Base-by-base conservation (phyloP, 192 early-diverging fungal genomes). In the Powellomyces hirtus region DNA sequence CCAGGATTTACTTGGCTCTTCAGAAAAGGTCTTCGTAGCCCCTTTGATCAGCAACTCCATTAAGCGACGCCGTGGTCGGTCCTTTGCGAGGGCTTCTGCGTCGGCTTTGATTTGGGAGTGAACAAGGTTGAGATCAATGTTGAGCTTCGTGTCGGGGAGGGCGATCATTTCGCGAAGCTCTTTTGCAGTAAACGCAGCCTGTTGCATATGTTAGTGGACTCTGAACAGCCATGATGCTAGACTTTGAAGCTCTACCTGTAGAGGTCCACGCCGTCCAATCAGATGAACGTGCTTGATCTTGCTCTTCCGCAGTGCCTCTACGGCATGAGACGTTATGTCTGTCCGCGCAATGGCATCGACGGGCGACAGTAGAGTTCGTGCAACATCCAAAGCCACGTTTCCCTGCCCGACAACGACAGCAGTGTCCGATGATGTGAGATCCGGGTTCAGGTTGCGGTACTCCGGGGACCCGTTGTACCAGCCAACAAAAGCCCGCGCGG, bases 391-490 rank as follows among this genome's bases (percentile, higher is more conserved):
- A 0, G 94, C 94, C 0, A 98, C 95, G 65, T 98, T 98, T 0
- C 97, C 97, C 29, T 95, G 92, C 1, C 95, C 97, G 37, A 98
- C 79, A 1, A 97, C 79, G 0, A 94, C 87, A 0, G 90, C 90
- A 0, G 86, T 91, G 51, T 97, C 94, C 0, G 81, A 82, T 5
- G 64, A 22, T 16, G 38, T 62, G 31, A 95, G 74, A 71, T 93
- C 90, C 4, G 83, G 62, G 4, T 79, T 31, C 42, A 93, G 64
- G 38, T 85, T 64, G 51, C 82, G 81, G 35, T 86, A 83, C 14
- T 83, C 84, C 0, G 92, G 92, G 20, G 88, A 63, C 0, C 97
- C 97, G 73, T 98, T 98, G 68, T 97, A 96, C 91, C 95, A 98
- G 24, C 88, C 89, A 3, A 98, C 96, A 80, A 98, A 91, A 2